Evolutionary conservation across 352 stramenopile genomes (phyloP).

Genomic region (Phytophthora aleatoria): DNA sequence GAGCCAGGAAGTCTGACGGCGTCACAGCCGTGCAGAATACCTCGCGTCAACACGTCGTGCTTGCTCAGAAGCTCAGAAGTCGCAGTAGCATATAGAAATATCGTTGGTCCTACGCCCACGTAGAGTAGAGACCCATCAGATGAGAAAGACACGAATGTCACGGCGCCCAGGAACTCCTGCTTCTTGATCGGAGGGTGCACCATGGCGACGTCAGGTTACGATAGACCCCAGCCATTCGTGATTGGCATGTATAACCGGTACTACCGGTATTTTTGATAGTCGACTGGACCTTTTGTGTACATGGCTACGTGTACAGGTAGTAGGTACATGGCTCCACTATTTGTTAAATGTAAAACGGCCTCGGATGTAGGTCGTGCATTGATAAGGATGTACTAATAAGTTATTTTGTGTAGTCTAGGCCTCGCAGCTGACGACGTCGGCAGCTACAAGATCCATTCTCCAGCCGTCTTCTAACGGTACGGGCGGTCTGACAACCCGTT

Average conservation of each 20-base stretch:
- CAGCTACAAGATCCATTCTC: conserved; percentile 8
- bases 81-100: conserved; percentile 70
- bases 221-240: background rate
- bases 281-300: background rate
- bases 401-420: conserved; percentile 12
- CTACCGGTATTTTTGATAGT: conserved; percentile 24
- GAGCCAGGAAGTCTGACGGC: conserved; percentile 14
- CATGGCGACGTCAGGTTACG: conserved; percentile 3
- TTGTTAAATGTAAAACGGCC: too few species aligned
- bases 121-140: conserved; percentile 71
- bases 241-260: conserved; percentile 1
- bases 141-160: conserved; percentile 84
- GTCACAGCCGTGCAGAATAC: conserved; percentile 81
- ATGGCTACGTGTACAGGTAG: conserved; percentile 21
- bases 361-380: too few species aligned
- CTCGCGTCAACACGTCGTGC: conserved; percentile 55
- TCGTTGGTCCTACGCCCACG: conserved; percentile 62
- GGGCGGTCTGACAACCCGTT: conserved; percentile 5
- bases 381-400: conserved; percentile 1
- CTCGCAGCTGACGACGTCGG: conserved; percentile 8
- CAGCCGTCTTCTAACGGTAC: conserved; percentile 3
- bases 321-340: background rate
- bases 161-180: conserved; percentile 80
- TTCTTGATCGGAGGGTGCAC: conserved; percentile 39
- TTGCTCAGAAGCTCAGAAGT: conserved; percentile 52